Base-by-base conservation (phyloP, 2,329 filamentous ascomycete species). In the Colletotrichum spinosum region DNA sequence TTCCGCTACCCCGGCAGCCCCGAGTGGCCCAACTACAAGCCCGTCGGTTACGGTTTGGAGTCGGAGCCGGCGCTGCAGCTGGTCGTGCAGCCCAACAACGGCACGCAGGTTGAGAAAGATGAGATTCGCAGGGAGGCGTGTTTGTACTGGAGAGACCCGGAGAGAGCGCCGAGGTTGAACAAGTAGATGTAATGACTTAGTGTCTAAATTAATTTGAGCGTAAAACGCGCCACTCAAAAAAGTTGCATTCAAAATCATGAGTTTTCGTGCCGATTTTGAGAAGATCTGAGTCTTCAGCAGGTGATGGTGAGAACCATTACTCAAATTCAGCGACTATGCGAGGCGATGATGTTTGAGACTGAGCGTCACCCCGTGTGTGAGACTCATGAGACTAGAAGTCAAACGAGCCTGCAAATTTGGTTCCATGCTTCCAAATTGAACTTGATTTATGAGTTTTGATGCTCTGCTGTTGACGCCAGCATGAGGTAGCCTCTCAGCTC, bases 81-180 rank as follows among this genome's bases (percentile, higher is more conserved):
- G 8, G 71, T 79, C 8, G 71, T 79, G 17, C 72, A 76, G 52
- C 74, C 74, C 0, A 57, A 67, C 2, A 65, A 65, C 37, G 62
- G 72, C 17, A 77, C 77, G 0, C 69, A 70, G 60, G 72, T 76
- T 2, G 77, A 79, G 69, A 61, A 69, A 48, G 77, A 79, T 34
- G 59, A 59, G 3, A 77, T 79, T 17, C 68, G 77, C 2, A 72
- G 62, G 35, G 72, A 76, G 52, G 71, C 72, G 4, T 79, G 77
- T 45, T 64, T 75, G 6, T 79, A 72, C 63, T 79, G 77, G 77
- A 73, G 77, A 45, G 75, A 77, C 44, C 72, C 74, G 0, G 70
- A 74, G 55, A 73, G 75, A n/a, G 76, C 77, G 1, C 35, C 68
- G 2, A 67, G 76, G 9, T 38, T 79, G 35, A 79, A 78, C 50